phyloP scores from a whole-genome alignment of 208 protist genomes.

The Blechomonas ayalai region DNA sequence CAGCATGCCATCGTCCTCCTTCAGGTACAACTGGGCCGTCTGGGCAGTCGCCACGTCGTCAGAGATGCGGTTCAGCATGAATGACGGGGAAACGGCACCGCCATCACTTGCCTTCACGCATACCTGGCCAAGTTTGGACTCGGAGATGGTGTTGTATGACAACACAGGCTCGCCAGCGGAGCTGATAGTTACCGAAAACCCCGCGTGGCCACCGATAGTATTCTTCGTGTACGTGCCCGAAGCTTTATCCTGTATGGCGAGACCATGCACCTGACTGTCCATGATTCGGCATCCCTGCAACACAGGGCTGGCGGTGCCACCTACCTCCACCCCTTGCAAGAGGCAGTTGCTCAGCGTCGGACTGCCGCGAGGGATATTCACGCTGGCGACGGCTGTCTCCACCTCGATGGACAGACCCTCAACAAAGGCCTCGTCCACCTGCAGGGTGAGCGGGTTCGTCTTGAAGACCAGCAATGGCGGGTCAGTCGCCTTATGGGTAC shows the following conservation, averaged over 20 bases:
- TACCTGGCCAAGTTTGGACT: constrained; percentile 17
- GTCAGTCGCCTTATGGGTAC: constrained; percentile 15
- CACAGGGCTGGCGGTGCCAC: constrained; percentile 17
- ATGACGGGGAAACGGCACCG: constrained; percentile 8
- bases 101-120: constrained; percentile 11
- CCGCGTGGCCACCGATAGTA: constrained; percentile 19
- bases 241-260: constrained; percentile 16
- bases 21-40: not conserved
- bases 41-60: constrained; percentile 5
- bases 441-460: constrained; percentile 12
- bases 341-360: constrained; percentile 16
- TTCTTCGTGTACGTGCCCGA: constrained; percentile 25
- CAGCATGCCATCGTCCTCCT: constrained; percentile 7
- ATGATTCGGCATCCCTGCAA: constrained; percentile 23
- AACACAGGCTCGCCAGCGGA: constrained; percentile 12
- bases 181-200: constrained; percentile 30
- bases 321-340: constrained; percentile 30
- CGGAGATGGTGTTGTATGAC: constrained; percentile 28
- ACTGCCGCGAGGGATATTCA: constrained; percentile 13
- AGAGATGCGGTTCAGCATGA: constrained; percentile 28
- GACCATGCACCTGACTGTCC: constrained; percentile 19
- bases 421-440: constrained; percentile 23
- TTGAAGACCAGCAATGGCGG: constrained; percentile 14
- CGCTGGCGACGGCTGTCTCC: constrained; percentile 12
- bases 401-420: constrained; percentile 20